These are phyloP conservation scores for Phytophthora syringae DNA, from an alignment of 352 stramenopile genomes.

Conservation along the genomic window DNA sequence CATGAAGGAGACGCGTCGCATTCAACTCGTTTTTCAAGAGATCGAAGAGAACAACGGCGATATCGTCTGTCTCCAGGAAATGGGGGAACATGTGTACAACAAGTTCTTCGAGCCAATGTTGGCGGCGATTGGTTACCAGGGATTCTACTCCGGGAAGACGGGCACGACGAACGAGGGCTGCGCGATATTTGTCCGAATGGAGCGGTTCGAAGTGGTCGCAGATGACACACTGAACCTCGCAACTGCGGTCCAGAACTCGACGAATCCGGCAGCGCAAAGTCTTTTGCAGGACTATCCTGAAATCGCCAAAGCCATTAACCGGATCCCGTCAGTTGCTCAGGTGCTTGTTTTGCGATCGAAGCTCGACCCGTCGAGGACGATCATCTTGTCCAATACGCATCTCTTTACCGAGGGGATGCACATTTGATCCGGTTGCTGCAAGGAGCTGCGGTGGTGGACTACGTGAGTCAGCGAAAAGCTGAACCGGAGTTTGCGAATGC, in stretches of 20 bases:
- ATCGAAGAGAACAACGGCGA: constrained; percentile 68
- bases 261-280: constrained; percentile 37
- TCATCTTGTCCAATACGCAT: constrained; percentile 78
- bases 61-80: constrained; percentile 79
- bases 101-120: constrained; percentile 70
- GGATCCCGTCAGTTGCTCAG: constrained; percentile 74
- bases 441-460: constrained; percentile 47
- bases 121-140: constrained; percentile 49
- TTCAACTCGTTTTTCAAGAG: constrained; percentile 79
- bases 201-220: constrained; percentile 55
- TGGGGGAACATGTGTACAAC: constrained; percentile 61
- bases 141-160: constrained; percentile 70
- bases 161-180: constrained; percentile 76
- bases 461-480: constrained; percentile 37
- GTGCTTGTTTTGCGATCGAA: constrained; percentile 52
- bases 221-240: constrained; percentile 54
- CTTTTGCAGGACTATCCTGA: constrained; percentile 68
- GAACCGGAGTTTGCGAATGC: constrained; percentile 28
- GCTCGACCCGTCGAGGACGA: constrained; percentile 18
- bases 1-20: constrained; percentile 70
- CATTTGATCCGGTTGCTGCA: constrained; percentile 76
- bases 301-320: constrained; percentile 50
- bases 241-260: constrained; percentile 37
- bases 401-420: constrained; percentile 79
- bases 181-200: constrained; percentile 53